Evolutionary conservation across 352 stramenopile genomes (phyloP).

Genomic region (Saprolegnia diclina): DNA sequence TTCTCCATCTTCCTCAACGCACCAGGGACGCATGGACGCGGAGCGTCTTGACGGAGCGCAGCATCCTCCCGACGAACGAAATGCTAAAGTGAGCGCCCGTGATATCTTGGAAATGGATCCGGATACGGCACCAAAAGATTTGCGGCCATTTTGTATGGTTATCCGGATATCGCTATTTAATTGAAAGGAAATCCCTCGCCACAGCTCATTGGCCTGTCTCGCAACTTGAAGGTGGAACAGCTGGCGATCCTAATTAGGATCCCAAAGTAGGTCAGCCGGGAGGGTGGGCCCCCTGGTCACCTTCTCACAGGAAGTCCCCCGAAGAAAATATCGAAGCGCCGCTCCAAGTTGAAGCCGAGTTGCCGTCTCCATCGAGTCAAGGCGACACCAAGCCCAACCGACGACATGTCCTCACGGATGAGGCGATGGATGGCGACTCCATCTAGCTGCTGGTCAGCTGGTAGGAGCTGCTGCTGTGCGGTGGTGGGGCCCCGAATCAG

Average conservation of each 20-base stretch:
- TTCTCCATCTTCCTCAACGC: neutral
- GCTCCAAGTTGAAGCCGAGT: too few relatives aligned
- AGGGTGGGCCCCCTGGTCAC: too few relatives aligned
- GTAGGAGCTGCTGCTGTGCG: too few relatives aligned
- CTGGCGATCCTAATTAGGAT: neutral
- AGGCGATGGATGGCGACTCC: too few relatives aligned
- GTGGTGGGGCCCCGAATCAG: too few relatives aligned
- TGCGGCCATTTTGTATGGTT: neutral
- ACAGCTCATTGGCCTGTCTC: neutral
- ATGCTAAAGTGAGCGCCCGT: neutral
- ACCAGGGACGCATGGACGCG: neutral
- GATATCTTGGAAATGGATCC: neutral
- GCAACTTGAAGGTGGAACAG: neutral
- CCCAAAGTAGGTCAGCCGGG: neutral
- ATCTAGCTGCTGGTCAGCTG: too few relatives aligned
- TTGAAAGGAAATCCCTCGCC: neutral
- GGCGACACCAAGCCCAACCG: too few relatives aligned
- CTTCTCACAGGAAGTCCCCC: too few relatives aligned
- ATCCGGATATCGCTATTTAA: neutral
- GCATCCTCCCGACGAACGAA: neutral
- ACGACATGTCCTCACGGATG: too few relatives aligned
- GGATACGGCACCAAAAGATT: neutral
- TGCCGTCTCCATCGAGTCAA: too few relatives aligned
- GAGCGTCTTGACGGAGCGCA: neutral
- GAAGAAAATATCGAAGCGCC: too few relatives aligned